Evolutionary conservation across 768 basidiomycete species (phyloP), one percentile per base, ranked within the genome.

Genomic region (Chalciporus chontae): DNA sequence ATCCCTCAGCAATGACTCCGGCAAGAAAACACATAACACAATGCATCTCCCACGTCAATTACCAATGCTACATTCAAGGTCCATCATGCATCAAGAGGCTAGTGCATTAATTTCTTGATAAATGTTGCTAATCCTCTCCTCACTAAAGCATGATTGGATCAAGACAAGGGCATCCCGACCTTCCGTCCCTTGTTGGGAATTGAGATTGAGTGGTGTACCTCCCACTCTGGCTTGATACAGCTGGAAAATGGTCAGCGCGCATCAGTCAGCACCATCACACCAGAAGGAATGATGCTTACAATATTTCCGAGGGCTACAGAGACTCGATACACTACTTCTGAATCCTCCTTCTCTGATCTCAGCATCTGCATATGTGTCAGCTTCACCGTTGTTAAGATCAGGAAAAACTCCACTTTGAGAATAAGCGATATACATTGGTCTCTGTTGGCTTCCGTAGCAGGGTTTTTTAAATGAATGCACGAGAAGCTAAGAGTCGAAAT

Each of bases 301-400:
- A 80, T 64, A 64, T 91, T 90, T 19, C 89, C 89, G 10, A 91
- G 72, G 5, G 79, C 88, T 24, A 88, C 86, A 10, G 84, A 69
- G 8, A 80, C 73, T 31, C 89, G 82, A 63, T 90, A 90, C 21
- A 74, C 75, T 4, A 85, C 79, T 58, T 91, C 89, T 9, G 81
- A 71, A 48, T 91, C 89, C 31, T 66, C 65, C 39, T 61, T 76
- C 59, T 81, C 77, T 47, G 73, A 70, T 67, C 61, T 45, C 29
- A 63, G 52, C 24, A 66, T 44, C 64, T 66, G 47, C 5, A 21
- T 18, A 40, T 29, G 6, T 36, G 46, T 63, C 15, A 61, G 48
- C n/a, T 48, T 26, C 27, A 27, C 26, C 8, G 17, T 26, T 26
- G 5, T 26, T 26, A 26, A 26, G 26, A 26, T 37, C 40, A 36